Base-by-base conservation (phyloP, 2,329 filamentous ascomycete species). In the Neopestalotiopsis rosae region DNA sequence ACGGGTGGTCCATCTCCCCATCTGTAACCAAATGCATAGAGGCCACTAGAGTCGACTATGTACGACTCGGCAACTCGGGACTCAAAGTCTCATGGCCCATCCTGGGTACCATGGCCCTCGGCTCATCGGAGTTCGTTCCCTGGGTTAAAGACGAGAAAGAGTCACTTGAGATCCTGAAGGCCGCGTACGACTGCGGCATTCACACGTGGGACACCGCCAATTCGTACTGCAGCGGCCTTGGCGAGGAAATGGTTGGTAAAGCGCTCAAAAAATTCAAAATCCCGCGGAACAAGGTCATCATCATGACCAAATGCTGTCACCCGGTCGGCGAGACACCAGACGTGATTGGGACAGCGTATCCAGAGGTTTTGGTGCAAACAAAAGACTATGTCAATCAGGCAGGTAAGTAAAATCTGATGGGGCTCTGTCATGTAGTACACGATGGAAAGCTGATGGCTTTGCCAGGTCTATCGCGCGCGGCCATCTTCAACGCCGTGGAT, bases 241-340 rank as follows among this genome's bases (percentile, higher is more conserved):
- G 87, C 2, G 91, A 94, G 75, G 80, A 84, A 65, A 87, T 93
- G 71, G 86, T 93, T 69, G 90, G 85, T 68, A 90, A 90, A 75
- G 90, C 90, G 0, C 80, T 93, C 66, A 87, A 87, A 73, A 82
- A 88, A 70, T 91, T 88, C 81, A 82, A 85, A 42, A 91, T 93
- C 71, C 90, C 90, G 0, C 85, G 91, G 6, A 80, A 84, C 70
- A 88, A 87, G 68, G 80, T 93, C n/a, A 89, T 92, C 5, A 87
- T 93, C 68, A 77, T 93, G 69, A 87, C 85, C 10, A 91, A 91
- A 79, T 72, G 70, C 61, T 77, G 73, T 72, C 75, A 74, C 67
- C 74, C 71, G 40, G 79, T 81, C 6, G 79, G 79, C 20, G 80
- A 82, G 69, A 71, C 77, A 9, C 77, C 78, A 28, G 24, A 28